Base-by-base conservation (phyloP, 2,329 filamentous ascomycete species). In the Xylariaceae sp. region DNA sequence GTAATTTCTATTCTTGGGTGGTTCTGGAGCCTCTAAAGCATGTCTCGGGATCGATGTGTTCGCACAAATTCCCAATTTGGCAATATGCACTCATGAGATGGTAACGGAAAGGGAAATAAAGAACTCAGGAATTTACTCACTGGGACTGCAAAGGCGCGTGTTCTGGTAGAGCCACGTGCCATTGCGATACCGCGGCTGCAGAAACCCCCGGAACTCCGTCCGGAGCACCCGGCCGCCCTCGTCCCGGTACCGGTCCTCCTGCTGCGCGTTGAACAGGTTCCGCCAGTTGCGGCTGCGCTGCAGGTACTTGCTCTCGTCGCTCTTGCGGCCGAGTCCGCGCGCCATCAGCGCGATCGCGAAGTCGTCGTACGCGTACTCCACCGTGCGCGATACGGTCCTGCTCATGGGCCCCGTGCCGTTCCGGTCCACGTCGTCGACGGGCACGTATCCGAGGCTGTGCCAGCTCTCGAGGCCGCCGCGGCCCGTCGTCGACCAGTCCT, bases 331-430 rank as follows among this genome's bases (percentile, higher is more conserved):
- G 4, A 91, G 73, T 0, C 77, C 81, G 3, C 77, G 76, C 1
- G 88, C 88, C 53, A 92, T 80, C 18, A 81, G 73, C 1, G 85
- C 82, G 53, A 90, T 84, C 60, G 82, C 85, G 65, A 88, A 93
- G 73, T 93, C 90, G 65, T 93, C 83, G 73, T 93, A 93, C 0
- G 89, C 86, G 69, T 93, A 93, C 70, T 93, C 90, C 3, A 93
- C 84, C 0, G 89, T 91, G 2, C 90, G 81, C 2, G 86, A 90
- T 18, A 93, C 83, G 50, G 81, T 87, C 14, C 90, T 84, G 1
- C 86, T 89, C 63, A 83, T 81, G 0, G 86, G 83, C 0, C 89
- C 89, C 3, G 81, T 79, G 14, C 87, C 86, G 29, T 81, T 75
- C 0, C 75, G 76, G 68, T 91, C 88, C 16, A 78, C 77, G 67